Evolutionary conservation across 1,284 basidiomycete genomes (phyloP).

Genomic region (Ceraceosorus guamensis): DNA sequence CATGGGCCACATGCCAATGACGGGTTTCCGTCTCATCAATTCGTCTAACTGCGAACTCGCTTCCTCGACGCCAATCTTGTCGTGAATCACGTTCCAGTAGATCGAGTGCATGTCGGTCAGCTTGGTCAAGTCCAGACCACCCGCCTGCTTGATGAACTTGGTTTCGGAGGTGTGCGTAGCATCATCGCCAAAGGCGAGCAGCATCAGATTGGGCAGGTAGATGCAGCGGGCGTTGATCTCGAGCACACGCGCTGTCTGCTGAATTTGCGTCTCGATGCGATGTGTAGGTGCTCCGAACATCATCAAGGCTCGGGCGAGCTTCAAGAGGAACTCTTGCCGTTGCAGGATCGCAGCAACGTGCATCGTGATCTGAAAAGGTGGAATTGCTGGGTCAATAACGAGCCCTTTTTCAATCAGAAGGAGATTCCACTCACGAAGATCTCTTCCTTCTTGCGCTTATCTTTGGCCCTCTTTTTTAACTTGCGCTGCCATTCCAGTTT

Average conservation of each 20-base stretch:
- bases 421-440: slow-evolving; percentile 21
- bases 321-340: slow-evolving; percentile 82
- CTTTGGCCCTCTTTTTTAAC: slow-evolving; percentile 37
- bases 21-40: slow-evolving; percentile 61
- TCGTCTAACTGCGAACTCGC: slow-evolving; percentile 67
- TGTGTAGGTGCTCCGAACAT: slow-evolving; percentile 91
- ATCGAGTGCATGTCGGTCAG: slow-evolving; percentile 65
- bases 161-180: slow-evolving; percentile 77
- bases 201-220: slow-evolving; percentile 75
- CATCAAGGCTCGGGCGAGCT: slow-evolving; percentile 82
- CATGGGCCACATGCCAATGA: slow-evolving; percentile 52
- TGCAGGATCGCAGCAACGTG: slow-evolving; percentile 80
- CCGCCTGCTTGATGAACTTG: slow-evolving; percentile 54
- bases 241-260: slow-evolving; percentile 74
- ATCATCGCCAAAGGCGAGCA: slow-evolving; percentile 58
- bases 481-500: slow-evolving; percentile 44
- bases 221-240: slow-evolving; percentile 76
- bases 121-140: slow-evolving; percentile 40
- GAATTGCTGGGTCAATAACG: slow-evolving; percentile 3
- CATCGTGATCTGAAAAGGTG: slow-evolving; percentile 64
- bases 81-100: slow-evolving; percentile 84
- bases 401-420: no score
- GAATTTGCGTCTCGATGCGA: slow-evolving; percentile 76
- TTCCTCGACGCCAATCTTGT: slow-evolving; percentile 71
- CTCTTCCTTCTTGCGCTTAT: slow-evolving; percentile 43